Evolutionary conservation across 2,329 filamentous ascomycete genomes (phyloP).

Genomic region (Beauveria sp.): DNA sequence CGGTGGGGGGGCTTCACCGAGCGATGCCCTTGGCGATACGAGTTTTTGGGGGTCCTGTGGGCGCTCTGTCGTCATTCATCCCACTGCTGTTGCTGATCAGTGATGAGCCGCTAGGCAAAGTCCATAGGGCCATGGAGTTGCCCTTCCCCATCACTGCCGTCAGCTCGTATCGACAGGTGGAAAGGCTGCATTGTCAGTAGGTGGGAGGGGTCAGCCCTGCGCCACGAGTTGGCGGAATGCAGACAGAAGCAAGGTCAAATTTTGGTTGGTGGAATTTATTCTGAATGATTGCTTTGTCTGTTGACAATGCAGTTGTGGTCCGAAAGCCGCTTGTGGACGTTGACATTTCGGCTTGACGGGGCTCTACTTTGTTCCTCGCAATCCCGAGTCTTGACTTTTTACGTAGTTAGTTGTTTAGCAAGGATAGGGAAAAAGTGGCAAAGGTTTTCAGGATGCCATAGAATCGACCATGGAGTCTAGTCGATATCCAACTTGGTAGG

Average conservation of each 20-base stretch:
- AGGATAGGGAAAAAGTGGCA: no score
- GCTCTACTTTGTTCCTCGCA: no score
- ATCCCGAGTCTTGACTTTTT: no score
- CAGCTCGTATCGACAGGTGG: background rate
- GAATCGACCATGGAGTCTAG: no score
- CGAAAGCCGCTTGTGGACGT: no score
- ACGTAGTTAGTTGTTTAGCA: no score
- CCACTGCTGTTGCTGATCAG: background rate
- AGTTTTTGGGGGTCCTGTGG: background rate
- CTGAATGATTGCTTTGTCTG: background rate
- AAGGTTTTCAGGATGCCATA: no score
- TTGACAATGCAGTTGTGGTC: background rate
- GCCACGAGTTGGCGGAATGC: background rate
- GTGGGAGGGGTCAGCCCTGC: background rate
- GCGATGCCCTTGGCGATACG: constrained; percentile 3
- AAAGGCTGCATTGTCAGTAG: background rate
- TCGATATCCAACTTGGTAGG: no score
- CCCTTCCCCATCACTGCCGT: background rate
- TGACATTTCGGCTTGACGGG: no score
- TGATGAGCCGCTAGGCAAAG: background rate
- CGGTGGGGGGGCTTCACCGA: background rate
- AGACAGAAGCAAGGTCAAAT: background rate
- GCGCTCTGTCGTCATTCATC: background rate
- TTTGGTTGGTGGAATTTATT: background rate
- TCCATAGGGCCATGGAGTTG: background rate